Evolutionary conservation across 2,329 filamentous ascomycete species (phyloP).

Genomic region (Fusarium stilboides): DNA sequence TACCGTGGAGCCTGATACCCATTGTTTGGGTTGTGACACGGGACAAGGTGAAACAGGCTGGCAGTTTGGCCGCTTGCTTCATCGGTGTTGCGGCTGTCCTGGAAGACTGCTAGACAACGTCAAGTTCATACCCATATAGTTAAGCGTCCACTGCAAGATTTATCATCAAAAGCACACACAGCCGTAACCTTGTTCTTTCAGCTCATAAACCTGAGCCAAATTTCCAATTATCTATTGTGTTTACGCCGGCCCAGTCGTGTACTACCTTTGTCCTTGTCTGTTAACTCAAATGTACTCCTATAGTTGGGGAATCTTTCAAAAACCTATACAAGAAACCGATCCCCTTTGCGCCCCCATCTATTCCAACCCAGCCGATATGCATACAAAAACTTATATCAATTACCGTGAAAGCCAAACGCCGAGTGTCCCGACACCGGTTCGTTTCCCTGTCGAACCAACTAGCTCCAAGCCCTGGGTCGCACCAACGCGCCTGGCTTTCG

Average conservation of each 20-base stretch:
- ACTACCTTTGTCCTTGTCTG: constrained; percentile 12
- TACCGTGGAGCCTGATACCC: neutral
- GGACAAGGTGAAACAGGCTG: constrained; percentile 11
- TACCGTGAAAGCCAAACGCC: constrained; percentile 14
- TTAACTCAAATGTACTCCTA: constrained; percentile 5
- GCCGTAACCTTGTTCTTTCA: neutral
- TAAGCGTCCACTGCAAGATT: neutral
- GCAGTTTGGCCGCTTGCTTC: neutral
- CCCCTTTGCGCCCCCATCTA: constrained; percentile 43
- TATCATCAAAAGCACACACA: neutral
- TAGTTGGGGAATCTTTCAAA: constrained; percentile 24
- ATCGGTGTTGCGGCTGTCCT: neutral
- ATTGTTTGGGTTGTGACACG: neutral
- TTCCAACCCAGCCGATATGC: constrained; percentile 32
- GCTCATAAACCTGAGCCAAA: neutral
- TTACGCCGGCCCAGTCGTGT: constrained; percentile 28
- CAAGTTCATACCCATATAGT: neutral
- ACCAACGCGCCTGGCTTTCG: constrained; percentile 51
- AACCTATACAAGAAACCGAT: constrained; percentile 26
- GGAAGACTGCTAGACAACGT: neutral
- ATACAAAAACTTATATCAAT: constrained; percentile 4
- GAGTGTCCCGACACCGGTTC: constrained; percentile 6
- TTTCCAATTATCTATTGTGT: constrained; percentile 27
- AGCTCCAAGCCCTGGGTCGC: constrained; percentile 47
- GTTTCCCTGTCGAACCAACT: constrained; percentile 4